Evolutionary conservation across 129 eudicot genomes (phyloP).

Genomic region (Calendula officinalis): DNA sequence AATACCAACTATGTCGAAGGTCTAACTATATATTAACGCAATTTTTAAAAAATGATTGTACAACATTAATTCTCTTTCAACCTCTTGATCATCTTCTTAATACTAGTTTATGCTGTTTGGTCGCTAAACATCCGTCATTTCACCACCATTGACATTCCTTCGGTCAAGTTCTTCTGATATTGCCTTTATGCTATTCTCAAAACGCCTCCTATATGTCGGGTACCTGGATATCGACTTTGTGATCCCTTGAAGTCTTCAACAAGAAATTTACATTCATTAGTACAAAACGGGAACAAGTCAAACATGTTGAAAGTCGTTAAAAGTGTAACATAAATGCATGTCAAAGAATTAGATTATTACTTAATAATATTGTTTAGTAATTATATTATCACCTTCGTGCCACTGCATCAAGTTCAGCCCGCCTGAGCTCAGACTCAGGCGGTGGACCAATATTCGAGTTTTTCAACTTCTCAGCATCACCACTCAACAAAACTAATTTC

Average conservation of each 20-base stretch:
- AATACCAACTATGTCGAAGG: background rate
- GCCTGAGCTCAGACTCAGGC: slow-evolving; percentile 70
- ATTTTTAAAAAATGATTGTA: slow-evolving; percentile 15
- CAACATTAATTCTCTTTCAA: slow-evolving; percentile 48
- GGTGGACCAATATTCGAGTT: slow-evolving; percentile 41
- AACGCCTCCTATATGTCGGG: slow-evolving; percentile 84
- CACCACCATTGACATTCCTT: slow-evolving; percentile 39
- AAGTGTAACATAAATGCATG: background rate
- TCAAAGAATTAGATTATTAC: background rate
- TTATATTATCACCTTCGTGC: slow-evolving; percentile 65
- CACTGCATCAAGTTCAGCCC: slow-evolving; percentile 79
- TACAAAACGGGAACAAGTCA: background rate
- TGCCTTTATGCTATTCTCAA: slow-evolving; percentile 54
- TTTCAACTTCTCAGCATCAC: slow-evolving; percentile 58
- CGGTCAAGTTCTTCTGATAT: slow-evolving; percentile 56
- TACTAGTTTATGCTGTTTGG: slow-evolving; percentile 40
- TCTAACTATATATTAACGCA: background rate
- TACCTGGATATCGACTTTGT: slow-evolving; percentile 80
- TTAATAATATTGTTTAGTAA: too few species aligned
- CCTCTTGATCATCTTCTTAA: slow-evolving; percentile 47
- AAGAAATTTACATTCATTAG: slow-evolving; percentile 3
- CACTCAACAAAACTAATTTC: slow-evolving; percentile 54
- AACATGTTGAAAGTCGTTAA: slow-evolving; percentile 1
- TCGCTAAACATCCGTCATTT: slow-evolving; percentile 49
- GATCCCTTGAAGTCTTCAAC: slow-evolving; percentile 72